A percentile compares a stretch with the other conserved stretches of the same genome.
These are phyloP conservation scores for Kalmusia sp. DNA, from an alignment of 2,329 filamentous ascomycete genomes.

Conservation along the genomic window DNA sequence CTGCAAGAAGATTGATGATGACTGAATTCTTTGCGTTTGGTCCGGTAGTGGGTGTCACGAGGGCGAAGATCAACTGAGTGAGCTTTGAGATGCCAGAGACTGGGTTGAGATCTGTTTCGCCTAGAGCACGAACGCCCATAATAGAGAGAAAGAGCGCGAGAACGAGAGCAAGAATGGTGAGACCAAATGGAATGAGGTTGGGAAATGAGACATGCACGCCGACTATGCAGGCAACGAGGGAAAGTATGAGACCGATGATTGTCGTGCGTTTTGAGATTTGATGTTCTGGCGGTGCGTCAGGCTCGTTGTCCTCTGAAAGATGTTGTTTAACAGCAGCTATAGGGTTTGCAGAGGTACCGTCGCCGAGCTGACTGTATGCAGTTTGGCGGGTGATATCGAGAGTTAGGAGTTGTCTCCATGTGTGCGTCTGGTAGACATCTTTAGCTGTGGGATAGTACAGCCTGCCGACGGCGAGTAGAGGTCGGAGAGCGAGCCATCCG, in stretches of 20 bases:
- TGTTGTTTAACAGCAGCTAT: slow-evolving; percentile 40
- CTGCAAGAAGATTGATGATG: slow-evolving; percentile 93
- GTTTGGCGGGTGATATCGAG: slow-evolving; percentile 43
- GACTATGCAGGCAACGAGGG: slow-evolving; percentile 78
- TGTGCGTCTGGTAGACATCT: slow-evolving; percentile 37
- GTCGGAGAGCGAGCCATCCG: slow-evolving; percentile 75
- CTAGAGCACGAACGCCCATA: slow-evolving; percentile 70
- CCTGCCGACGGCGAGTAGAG: slow-evolving; percentile 60
- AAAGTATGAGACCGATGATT: slow-evolving; percentile 75
- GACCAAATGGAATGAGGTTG: slow-evolving; percentile 77
- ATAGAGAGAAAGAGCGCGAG: slow-evolving; percentile 73
- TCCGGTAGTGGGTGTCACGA: slow-evolving; percentile 76
- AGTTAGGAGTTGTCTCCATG: slow-evolving; percentile 44
- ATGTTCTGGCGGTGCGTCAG: slow-evolving; percentile 84
- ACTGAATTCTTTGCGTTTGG: slow-evolving; percentile 72
- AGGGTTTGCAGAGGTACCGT: slow-evolving; percentile 26
- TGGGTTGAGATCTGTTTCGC: slow-evolving; percentile 92
- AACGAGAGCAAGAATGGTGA: slow-evolving; percentile 83
- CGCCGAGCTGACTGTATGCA: slow-evolving; percentile 48
- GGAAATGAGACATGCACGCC: slow-evolving; percentile 87
- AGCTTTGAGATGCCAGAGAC: slow-evolving; percentile 97
- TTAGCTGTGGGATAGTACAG: slow-evolving; percentile 45
- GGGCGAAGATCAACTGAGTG: slow-evolving; percentile 91
- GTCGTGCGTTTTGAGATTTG: slow-evolving; percentile 78
- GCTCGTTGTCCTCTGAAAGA: slow-evolving; percentile 52